Percentiles rank a stretch among this genome's conserved stretches.
Conservation (phyloP, 768 basidiomycete species). For the Sarcodon aspratus region DNA sequence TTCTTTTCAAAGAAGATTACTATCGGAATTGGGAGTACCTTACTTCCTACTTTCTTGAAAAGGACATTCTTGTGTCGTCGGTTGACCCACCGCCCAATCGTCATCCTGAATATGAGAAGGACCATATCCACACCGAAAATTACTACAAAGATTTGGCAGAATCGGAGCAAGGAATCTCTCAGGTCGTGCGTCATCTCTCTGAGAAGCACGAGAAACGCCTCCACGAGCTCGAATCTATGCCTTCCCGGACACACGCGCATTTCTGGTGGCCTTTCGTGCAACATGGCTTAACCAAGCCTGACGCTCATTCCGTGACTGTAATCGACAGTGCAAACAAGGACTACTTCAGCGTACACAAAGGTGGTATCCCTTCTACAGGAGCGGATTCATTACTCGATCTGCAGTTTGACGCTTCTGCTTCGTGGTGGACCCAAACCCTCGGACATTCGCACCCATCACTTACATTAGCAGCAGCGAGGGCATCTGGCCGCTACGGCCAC, state of each 20-base stretch:
- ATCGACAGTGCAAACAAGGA: conserved; percentile 88
- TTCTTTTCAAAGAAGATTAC: conserved; percentile 78
- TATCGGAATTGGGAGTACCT: conserved; percentile 87
- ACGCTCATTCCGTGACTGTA: conserved; percentile 63
- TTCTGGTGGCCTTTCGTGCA: conserved; percentile 99
- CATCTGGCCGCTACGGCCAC: conserved; percentile 91
- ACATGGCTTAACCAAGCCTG: conserved; percentile 58
- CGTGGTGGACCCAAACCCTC: conserved; percentile 96
- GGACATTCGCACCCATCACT: conserved; percentile 74
- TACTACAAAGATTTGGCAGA: conserved; percentile 54
- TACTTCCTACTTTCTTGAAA: conserved; percentile 63
- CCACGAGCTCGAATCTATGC: conserved; percentile 68
- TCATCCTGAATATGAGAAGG: conserved; percentile 28
- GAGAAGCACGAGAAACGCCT: conserved; percentile 52
- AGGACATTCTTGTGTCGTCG: conserved; percentile 43
- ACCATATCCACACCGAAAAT: conserved; percentile 42
- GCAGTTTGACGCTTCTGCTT: conserved; percentile 86
- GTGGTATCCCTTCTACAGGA: conserved; percentile 5
- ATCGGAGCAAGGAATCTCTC: conserved; percentile 26
- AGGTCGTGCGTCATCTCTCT: conserved; percentile 49
- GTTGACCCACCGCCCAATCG: conserved; percentile 49
- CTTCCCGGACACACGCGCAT: conserved; percentile 58
- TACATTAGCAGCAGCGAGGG: conserved; percentile 77
- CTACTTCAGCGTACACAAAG: conserved; percentile 54
- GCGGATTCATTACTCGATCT: conserved; percentile 28